Base-by-base conservation (phyloP, 108 stramenopile species). In the Pseudonitzschia multistriata region DNA sequence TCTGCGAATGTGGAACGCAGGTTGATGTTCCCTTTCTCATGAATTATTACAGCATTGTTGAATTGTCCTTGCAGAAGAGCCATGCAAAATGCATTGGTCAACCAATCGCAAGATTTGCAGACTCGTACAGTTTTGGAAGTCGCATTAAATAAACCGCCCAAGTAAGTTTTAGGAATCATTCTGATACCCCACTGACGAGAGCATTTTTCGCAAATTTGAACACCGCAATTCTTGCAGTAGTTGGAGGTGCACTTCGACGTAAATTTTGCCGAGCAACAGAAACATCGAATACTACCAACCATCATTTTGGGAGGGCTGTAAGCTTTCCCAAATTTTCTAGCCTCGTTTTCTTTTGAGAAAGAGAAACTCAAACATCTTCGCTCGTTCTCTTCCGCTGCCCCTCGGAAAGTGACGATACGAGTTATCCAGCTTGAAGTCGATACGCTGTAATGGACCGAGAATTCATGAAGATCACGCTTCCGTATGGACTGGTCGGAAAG, bases 111-210 rank as follows among this genome's bases (percentile, higher is more conserved):
- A 57, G 82, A 76, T 22, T 62, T 73, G 69, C 91, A 93, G 14
- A 90, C 84, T 39, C 84, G 78, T 15, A 84, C 80, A 8, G 76
- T 69, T 2, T 49, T 39, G 0, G 77, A 45, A 1, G 65, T 62
- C 15, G 33, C 31, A 33, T 35, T 33, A 15, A 30, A 35, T 30
- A 11, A 30, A 14, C 34, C 33, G 15, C 69, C 40, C 1, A 74
- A 59, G 76, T 88, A 93, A 2, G 91, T 88, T 37, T 87, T 83
- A 19, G 91, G 91, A 48, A 93, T 27, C 84, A 82, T 85, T 22
- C 76, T 66, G 24, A 57, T 61, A 19, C 70, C 74, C 91, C 91
- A 93, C 6, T 47, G 42, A 11, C 79, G 76, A 53, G 77, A 64
- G 70, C 81, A 86, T 33, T 73, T 76, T 37, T 78, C 72, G 73